A percentile compares a stretch with the other conserved stretches of the same genome.
phyloP scores from a whole-genome alignment of 164 flowering plant genomes.

The Vitis vinifera region ASM3070453v1 NC_081812.1:15462501-15463000 shows the following conservation, averaged over 20 bases:
- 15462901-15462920: constrained; percentile 41
- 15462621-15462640: constrained; percentile 3
- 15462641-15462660: constrained; percentile 5
- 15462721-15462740: neutral
- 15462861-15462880: neutral
- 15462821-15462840: constrained; percentile 4
- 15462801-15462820: neutral
- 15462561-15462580: constrained; percentile 3
- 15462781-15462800: neutral
- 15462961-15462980: constrained; percentile 14
- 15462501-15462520: neutral
- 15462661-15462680: neutral
- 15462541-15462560: neutral
- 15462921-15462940: constrained; percentile 21
- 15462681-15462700: neutral
- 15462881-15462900: neutral
- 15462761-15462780: neutral
- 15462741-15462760: neutral
- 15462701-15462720: neutral
- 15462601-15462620: neutral
- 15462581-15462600: constrained; percentile 5
- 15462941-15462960: constrained; percentile 17
- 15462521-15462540: neutral
- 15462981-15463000: constrained; percentile 21
- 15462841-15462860: neutral